Conservation (phyloP, 1,139 yeast genomes). For the Saccharomyces hybrid region DNA sequence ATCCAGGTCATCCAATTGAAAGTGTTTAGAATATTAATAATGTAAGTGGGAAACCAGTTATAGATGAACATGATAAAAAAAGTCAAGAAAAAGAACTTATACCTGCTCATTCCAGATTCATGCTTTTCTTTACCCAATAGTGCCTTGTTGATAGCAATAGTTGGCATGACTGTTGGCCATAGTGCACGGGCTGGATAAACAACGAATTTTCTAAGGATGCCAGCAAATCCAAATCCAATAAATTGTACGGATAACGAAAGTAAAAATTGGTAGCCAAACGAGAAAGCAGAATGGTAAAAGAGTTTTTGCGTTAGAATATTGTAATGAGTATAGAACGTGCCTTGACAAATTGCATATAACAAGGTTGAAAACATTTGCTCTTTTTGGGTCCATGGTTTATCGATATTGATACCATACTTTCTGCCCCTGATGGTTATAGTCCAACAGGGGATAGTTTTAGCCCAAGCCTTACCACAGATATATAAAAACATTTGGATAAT, state of each 20-base stretch:
- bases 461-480: slow-evolving; percentile 45
- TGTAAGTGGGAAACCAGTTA: slow-evolving; percentile 49
- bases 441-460: slow-evolving; percentile 41
- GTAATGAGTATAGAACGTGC: slow-evolving; percentile 38
- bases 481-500: slow-evolving; percentile 53
- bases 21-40: slow-evolving; percentile 17
- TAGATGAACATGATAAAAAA: slow-evolving; percentile 40
- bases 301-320: slow-evolving; percentile 42
- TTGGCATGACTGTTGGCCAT: slow-evolving; percentile 53
- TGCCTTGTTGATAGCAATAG: slow-evolving; percentile 50
- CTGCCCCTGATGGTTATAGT: slow-evolving; percentile 37
- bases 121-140: slow-evolving; percentile 39
- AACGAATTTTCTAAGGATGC: slow-evolving; percentile 48
- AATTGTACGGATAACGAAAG: slow-evolving; percentile 48
- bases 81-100: slow-evolving; percentile 39
- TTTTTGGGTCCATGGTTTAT: slow-evolving; percentile 59
- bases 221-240: slow-evolving; percentile 59
- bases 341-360: slow-evolving; percentile 39
- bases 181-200: slow-evolving; percentile 50
- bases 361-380: slow-evolving; percentile 60
- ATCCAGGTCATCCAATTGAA: slow-evolving; percentile 67
- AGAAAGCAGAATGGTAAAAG: slow-evolving; percentile 39
- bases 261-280: slow-evolving; percentile 45
- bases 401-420: slow-evolving; percentile 39
- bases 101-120: slow-evolving; percentile 44